Percentiles rank a stretch among this genome's conserved stretches.
These are phyloP conservation scores for Stellera chamaejasme DNA, from an alignment of 345 rosid genomes.

Conservation along the genomic window DNA sequence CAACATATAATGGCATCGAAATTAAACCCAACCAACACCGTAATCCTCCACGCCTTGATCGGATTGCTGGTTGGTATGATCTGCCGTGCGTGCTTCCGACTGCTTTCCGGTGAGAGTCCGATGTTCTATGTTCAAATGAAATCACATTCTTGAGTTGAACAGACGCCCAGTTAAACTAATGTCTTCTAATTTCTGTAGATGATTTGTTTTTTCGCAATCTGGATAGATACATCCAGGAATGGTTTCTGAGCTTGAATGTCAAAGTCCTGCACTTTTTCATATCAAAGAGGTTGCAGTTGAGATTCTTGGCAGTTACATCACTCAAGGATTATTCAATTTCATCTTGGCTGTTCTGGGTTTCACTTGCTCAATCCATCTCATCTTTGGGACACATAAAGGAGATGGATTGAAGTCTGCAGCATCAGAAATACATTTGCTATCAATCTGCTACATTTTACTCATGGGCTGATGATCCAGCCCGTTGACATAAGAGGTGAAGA, in stretches of 20 bases:
- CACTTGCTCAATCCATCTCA: constrained; percentile 21
- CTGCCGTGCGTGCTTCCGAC: not conserved
- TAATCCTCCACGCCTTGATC: not conserved
- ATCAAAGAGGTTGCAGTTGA: constrained; percentile 19
- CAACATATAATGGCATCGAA: constrained; percentile 12
- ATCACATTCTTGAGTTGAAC: not conserved
- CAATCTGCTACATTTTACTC: not conserved
- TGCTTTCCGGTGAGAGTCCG: constrained; percentile 15
- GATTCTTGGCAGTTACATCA: constrained; percentile 5
- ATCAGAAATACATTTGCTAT: no score
- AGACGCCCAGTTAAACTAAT: not conserved
- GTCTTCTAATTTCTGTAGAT: constrained; percentile 13
- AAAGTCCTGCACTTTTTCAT: constrained; percentile 23
- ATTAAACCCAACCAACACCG: constrained; percentile 4
- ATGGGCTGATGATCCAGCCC: no score
- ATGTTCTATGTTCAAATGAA: not conserved
- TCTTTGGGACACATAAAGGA: constrained; percentile 3
- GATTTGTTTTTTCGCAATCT: not conserved
- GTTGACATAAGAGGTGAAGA: no score
- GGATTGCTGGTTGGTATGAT: constrained; percentile 9
- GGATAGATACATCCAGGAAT: constrained; percentile 2
- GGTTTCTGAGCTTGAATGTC: constrained; percentile 7
- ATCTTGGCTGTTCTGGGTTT: constrained; percentile 16
- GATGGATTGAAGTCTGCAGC: no score
- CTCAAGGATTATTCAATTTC: not conserved